A percentile compares a stretch with the other conserved stretches of the same genome.
Conservation (phyloP, 768 basidiomycete species). For the Brasilioporus rufonigricans region DNA sequence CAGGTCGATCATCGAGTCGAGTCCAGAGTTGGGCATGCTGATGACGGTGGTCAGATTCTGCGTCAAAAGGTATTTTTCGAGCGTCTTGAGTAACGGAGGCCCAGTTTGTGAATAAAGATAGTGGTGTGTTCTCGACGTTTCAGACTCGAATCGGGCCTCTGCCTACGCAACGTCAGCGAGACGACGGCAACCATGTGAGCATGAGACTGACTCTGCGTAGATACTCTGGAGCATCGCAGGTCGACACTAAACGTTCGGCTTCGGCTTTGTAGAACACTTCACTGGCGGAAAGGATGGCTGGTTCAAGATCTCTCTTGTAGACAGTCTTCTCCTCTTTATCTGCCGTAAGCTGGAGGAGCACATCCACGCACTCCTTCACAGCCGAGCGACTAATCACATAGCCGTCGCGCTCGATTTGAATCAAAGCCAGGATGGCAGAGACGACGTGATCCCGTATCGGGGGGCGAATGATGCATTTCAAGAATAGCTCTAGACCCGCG, state of each 20-base stretch:
- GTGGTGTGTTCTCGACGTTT: conserved; percentile 80
- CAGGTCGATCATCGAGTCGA: conserved; percentile 83
- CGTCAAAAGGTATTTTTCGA: conserved; percentile 74
- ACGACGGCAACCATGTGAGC: neutral
- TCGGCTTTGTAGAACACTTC: conserved; percentile 77
- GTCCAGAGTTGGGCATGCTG: conserved; percentile 76
- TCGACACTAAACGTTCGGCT: conserved; percentile 63
- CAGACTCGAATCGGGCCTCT: conserved; percentile 76
- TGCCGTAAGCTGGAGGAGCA: conserved; percentile 67
- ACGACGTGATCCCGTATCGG: conserved; percentile 85
- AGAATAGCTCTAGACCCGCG: conserved; percentile 79
- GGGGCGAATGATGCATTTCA: conserved; percentile 71
- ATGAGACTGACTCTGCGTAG: conserved; percentile 61
- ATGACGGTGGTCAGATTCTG: conserved; percentile 76
- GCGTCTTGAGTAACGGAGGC: conserved; percentile 63
- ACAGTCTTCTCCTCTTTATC: conserved; percentile 53
- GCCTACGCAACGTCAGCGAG: conserved; percentile 46
- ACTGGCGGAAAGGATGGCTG: conserved; percentile 74
- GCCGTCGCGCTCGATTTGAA: conserved; percentile 90
- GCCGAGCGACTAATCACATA: conserved; percentile 89
- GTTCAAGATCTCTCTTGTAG: conserved; percentile 85
- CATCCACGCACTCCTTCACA: conserved; percentile 84
- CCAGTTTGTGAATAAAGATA: conserved; percentile 81
- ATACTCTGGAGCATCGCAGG: conserved; percentile 81
- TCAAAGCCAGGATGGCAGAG: conserved; percentile 78